Conservation (phyloP, 1,284 basidiomycete genomes). For the Ceratobasidium sp. region DNA sequence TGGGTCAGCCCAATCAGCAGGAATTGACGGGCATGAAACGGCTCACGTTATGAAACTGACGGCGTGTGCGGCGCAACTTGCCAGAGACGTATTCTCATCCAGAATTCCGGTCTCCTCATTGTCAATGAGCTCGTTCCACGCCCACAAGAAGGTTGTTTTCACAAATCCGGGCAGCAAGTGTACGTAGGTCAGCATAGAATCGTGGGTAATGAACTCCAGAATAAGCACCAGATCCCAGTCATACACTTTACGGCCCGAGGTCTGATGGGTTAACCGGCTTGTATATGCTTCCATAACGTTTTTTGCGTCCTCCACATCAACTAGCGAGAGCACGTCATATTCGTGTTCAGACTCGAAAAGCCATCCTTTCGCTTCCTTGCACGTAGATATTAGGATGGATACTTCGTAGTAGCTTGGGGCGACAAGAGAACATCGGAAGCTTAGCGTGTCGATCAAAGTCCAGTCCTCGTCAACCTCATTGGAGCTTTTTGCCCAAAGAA, state of each 20-base stretch:
- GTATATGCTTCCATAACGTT: slow-evolving; percentile 1
- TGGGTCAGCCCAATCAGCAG: no score
- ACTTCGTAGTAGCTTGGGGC: background rate
- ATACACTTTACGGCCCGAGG: background rate
- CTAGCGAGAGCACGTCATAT: background rate
- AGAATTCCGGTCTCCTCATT: background rate
- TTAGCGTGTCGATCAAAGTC: background rate
- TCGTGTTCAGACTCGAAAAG: background rate
- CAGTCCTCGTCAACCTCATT: slow-evolving; percentile 1
- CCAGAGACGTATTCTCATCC: background rate
- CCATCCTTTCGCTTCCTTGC: background rate
- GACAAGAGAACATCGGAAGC: background rate
- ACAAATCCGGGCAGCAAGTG: slow-evolving; percentile 2
- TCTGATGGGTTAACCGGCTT: background rate
- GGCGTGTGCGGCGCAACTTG: background rate
- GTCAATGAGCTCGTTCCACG: background rate
- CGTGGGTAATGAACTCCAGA: background rate
- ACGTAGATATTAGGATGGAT: background rate
- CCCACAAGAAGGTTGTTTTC: background rate
- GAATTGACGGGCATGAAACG: background rate
- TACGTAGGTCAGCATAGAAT: background rate
- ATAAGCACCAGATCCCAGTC: background rate
- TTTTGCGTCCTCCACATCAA: background rate
- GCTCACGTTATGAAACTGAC: background rate
- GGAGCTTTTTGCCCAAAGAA: background rate